These are phyloP conservation scores for Leccinum boreale DNA, from an alignment of 768 basidiomycete genomes.

Conservation along the genomic window DNA sequence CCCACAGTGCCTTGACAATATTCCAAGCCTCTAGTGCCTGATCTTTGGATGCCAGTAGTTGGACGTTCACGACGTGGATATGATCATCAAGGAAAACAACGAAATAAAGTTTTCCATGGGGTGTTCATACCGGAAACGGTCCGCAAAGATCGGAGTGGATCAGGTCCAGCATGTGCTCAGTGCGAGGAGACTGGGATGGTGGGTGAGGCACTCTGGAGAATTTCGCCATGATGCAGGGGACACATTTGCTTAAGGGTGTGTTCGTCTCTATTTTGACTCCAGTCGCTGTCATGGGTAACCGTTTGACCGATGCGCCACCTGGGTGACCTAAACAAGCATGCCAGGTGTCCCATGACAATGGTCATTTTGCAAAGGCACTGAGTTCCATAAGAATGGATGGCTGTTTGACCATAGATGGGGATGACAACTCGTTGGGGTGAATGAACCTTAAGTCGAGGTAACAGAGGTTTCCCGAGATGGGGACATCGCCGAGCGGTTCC, in stretches of 20 bases:
- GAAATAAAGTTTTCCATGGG: slow-evolving; percentile 14
- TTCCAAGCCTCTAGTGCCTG: background rate
- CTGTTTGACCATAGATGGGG: too few relatives aligned
- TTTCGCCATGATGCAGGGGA: background rate
- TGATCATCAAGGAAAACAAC: slow-evolving; percentile 15
- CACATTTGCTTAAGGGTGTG: background rate
- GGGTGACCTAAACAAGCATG: background rate
- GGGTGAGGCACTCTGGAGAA: background rate
- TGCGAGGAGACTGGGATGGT: background rate
- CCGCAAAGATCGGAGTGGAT: slow-evolving; percentile 27
- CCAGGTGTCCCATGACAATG: background rate
- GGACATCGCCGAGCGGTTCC: background rate
- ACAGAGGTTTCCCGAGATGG: background rate
- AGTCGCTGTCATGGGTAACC: rapidly evolving
- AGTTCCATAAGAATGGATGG: too few relatives aligned
- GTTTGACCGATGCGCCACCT: background rate
- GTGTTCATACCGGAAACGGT: slow-evolving; percentile 18
- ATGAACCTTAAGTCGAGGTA: background rate
- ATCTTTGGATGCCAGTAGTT: background rate
- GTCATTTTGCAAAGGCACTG: too few relatives aligned
- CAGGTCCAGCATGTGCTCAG: slow-evolving; percentile 12
- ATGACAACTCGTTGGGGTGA: too few relatives aligned
- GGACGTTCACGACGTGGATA: background rate
- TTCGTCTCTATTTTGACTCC: background rate
- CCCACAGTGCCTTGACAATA: background rate